A percentile compares a stretch with the other conserved stretches of the same genome.
These are phyloP conservation scores for Metarhizium album DNA, from an alignment of 2,329 filamentous ascomycete genomes.

Conservation along the genomic window DNA sequence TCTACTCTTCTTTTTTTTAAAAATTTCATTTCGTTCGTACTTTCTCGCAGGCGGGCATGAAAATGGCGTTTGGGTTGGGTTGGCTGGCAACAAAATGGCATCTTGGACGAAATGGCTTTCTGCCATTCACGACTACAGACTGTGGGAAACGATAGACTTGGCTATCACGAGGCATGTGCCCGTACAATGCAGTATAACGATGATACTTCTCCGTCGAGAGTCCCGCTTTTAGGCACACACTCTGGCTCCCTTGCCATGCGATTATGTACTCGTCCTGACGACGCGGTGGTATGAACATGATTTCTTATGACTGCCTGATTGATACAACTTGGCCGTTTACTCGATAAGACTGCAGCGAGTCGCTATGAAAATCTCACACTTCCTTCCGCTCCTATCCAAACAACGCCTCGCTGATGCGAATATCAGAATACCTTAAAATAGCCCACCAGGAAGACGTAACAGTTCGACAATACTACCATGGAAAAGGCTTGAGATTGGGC, in stretches of 20 bases:
- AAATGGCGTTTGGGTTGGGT: background rate
- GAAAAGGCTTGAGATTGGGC: background rate
- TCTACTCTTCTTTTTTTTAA: conserved; percentile 5
- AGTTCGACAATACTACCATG: background rate
- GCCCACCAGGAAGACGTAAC: background rate
- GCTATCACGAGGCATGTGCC: background rate
- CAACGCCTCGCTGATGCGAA: conserved; percentile 10
- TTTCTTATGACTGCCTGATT: background rate
- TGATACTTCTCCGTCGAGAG: background rate
- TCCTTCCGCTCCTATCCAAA: conserved; percentile 1
- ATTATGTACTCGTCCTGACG: background rate
- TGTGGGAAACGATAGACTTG: background rate
- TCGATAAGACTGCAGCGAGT: background rate
- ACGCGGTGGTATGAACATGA: background rate
- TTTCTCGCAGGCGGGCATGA: background rate
- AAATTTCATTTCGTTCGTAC: too few species aligned
- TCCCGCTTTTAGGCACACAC: background rate
- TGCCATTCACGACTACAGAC: background rate
- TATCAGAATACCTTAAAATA: background rate
- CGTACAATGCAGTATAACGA: background rate
- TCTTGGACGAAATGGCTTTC: background rate
- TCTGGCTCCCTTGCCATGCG: background rate
- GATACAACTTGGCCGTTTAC: background rate
- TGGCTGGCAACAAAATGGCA: background rate
- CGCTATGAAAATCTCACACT: background rate